Conservation (phyloP, 208 protist genomes). For the Phytomonas serpens region DNA sequence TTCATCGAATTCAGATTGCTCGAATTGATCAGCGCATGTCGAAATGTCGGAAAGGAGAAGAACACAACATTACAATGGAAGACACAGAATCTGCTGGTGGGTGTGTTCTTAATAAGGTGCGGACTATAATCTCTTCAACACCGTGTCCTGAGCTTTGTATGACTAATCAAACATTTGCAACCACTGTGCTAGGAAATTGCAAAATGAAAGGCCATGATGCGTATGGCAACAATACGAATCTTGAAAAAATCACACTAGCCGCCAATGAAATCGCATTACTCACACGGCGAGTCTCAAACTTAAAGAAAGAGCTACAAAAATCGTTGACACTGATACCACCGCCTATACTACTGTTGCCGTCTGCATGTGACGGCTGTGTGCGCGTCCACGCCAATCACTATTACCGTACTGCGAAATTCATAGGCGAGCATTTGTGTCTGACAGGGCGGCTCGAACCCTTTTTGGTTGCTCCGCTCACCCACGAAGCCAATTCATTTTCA, state of each 20-base stretch:
- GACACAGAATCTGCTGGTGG: neutral
- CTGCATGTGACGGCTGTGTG: slow-evolving; percentile 33
- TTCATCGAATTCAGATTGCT: neutral
- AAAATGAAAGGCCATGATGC: neutral
- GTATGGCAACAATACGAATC: neutral
- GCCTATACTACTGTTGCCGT: slow-evolving; percentile 42
- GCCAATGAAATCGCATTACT: neutral
- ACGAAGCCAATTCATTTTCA: neutral
- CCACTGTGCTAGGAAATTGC: neutral
- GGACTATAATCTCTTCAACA: neutral
- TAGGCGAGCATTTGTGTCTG: slow-evolving; percentile 50
- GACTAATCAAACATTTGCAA: neutral
- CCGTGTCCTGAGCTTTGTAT: neutral
- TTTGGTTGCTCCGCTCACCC: neutral
- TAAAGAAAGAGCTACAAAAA: neutral
- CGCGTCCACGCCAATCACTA: slow-evolving; percentile 30
- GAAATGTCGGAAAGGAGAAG: neutral
- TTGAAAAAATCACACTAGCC: neutral
- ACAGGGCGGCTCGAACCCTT: slow-evolving; percentile 6
- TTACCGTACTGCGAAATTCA: slow-evolving; percentile 56
- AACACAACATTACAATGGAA: neutral
- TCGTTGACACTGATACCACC: neutral
- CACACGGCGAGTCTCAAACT: neutral
- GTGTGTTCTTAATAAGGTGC: neutral
- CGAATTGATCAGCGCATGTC: neutral